Evolutionary conservation across 164 flowering plant species (phyloP).

Genomic region (Sextonia rubra): DNA sequence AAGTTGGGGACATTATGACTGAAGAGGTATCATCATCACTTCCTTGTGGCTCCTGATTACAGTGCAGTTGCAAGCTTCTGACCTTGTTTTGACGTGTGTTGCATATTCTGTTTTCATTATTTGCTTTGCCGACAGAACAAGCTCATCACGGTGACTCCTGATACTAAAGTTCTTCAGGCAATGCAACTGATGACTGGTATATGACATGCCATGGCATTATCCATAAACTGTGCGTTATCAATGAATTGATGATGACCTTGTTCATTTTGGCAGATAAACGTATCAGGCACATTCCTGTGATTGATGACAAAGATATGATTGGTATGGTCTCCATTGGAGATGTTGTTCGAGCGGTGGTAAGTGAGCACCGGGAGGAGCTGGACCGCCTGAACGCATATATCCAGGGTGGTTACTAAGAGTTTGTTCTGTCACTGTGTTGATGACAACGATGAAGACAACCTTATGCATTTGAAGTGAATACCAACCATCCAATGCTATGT

Average conservation of each 20-base stretch:
- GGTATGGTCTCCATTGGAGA: slow-evolving; percentile 99
- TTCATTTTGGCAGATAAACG: slow-evolving; percentile 67
- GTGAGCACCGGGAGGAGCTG: slow-evolving; percentile 89
- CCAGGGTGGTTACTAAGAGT: slow-evolving; percentile 88
- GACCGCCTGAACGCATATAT: slow-evolving; percentile 88
- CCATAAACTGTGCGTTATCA: background rate
- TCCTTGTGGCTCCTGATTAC: background rate
- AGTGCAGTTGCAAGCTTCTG: background rate
- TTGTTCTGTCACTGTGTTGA: background rate
- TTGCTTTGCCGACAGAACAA: slow-evolving; percentile 58
- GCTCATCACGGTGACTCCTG: slow-evolving; percentile 92
- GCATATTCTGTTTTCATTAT: background rate
- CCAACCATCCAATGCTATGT: too few species aligned
- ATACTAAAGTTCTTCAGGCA: slow-evolving; percentile 86
- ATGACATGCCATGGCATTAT: background rate
- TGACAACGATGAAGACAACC: slow-evolving; percentile 32
- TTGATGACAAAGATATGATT: slow-evolving; percentile 59
- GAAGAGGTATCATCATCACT: slow-evolving; percentile 67
- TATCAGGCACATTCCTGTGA: slow-evolving; percentile 95
- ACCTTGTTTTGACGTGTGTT: background rate
- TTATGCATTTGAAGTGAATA: background rate
- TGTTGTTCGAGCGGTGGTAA: slow-evolving; percentile 97
- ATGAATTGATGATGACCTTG: background rate
- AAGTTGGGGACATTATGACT: slow-evolving; percentile 99
- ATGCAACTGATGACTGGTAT: slow-evolving; percentile 99